A percentile compares a stretch with the other conserved stretches of the same genome.
Evolutionary conservation across 2,329 filamentous ascomycete species (phyloP).

Genomic region (Microdochium trichocladiopsis): DNA sequence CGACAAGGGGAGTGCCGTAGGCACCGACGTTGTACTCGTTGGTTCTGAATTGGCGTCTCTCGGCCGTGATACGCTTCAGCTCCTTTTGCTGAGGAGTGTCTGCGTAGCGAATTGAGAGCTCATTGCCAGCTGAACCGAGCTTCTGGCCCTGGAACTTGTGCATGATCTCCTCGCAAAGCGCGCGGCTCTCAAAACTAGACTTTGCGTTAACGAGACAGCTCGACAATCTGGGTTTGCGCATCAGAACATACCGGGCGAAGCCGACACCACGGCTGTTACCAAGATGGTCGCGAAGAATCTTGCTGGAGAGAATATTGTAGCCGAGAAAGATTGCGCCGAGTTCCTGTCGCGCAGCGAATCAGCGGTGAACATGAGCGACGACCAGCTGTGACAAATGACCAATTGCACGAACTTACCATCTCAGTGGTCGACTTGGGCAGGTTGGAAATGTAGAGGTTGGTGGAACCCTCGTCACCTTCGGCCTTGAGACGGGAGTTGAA

Average conservation of each 20-base stretch:
- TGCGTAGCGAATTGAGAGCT: constrained; percentile 91
- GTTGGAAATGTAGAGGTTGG: constrained; percentile 97
- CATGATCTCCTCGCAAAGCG: constrained; percentile 87
- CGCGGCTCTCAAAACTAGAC: constrained; percentile 76
- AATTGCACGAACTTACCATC: constrained; percentile 50
- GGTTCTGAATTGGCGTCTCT: constrained; percentile 90
- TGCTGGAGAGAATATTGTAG: constrained; percentile 83
- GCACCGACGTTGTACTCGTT: constrained; percentile 85
- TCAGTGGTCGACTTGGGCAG: constrained; percentile 89
- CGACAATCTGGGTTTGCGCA: constrained; percentile 1
- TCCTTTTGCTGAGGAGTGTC: constrained; percentile 96
- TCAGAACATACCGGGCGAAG: constrained; percentile 72
- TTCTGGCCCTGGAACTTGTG: constrained; percentile 74
- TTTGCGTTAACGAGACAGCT: constrained; percentile 10
- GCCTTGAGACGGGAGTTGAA: constrained; percentile 98
- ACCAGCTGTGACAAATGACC: background rate
- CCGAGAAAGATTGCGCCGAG: constrained; percentile 72
- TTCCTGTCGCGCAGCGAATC: constrained; percentile 40
- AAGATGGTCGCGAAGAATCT: constrained; percentile 86
- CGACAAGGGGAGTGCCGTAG: constrained; percentile 56
- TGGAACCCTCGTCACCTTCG: constrained; percentile 81
- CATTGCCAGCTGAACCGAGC: constrained; percentile 70
- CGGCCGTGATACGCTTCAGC: constrained; percentile 90
- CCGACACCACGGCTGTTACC: constrained; percentile 95
- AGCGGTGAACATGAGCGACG: constrained; percentile 2